phyloP scores from a whole-genome alignment of 768 basidiomycete genomes.

The Daedalea quercina region DNA sequence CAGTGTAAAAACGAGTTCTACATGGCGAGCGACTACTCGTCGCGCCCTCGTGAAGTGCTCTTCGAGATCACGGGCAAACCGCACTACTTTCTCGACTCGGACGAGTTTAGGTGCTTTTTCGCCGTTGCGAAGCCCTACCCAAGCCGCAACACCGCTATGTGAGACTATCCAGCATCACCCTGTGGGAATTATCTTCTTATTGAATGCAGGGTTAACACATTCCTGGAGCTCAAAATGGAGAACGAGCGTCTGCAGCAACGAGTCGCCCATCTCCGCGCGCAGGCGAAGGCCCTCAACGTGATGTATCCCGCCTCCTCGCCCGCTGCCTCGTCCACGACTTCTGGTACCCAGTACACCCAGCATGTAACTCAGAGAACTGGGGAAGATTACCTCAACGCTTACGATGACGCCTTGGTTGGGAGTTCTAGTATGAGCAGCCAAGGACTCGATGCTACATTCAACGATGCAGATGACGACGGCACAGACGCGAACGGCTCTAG shows the following conservation, averaged over 20 bases:
- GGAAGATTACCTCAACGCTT: constrained; percentile 1
- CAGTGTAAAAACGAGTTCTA: constrained; percentile 36
- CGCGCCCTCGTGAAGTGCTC: constrained; percentile 37
- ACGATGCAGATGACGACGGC: constrained; percentile 3
- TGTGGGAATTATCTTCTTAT: constrained; percentile 2
- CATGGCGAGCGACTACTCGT: constrained; percentile 17
- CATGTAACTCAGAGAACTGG: neutral
- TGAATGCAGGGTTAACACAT: constrained; percentile 52
- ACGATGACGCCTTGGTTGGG: neutral
- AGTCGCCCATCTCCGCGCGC: constrained; percentile 35
- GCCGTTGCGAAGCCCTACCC: constrained; percentile 74
- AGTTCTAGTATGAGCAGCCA: neutral
- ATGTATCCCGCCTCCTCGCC: neutral
- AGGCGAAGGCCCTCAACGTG: constrained; percentile 10
- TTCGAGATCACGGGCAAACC: constrained; percentile 70
- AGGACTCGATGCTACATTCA: neutral
- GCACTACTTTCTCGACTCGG: constrained; percentile 33
- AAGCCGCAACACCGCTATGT: constrained; percentile 66
- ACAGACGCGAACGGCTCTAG: constrained; percentile 42
- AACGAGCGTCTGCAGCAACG: constrained; percentile 74
- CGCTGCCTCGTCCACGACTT: neutral
- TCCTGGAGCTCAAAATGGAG: constrained; percentile 81
- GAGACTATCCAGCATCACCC: constrained; percentile 16
- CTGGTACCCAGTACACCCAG: neutral
- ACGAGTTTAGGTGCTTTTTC: constrained; percentile 58